These are phyloP conservation scores for Colletotrichum sansevieriae DNA, from an alignment of 2,329 filamentous ascomycete genomes.

Conservation along the genomic window DNA sequence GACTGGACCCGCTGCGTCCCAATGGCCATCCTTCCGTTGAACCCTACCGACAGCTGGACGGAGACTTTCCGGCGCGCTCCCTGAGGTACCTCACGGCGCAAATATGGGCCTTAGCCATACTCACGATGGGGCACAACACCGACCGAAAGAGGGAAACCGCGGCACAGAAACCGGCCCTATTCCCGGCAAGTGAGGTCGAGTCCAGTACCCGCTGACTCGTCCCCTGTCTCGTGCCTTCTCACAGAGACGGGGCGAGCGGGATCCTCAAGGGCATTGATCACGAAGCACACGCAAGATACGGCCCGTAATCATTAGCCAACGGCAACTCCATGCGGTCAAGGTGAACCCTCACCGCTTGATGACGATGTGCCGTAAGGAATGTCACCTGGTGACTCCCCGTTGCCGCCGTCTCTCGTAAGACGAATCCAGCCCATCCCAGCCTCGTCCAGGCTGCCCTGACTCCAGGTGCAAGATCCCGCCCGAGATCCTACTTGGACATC, in stretches of 20 bases:
- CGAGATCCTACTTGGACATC: conserved; percentile 18
- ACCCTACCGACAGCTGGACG: conserved; percentile 34
- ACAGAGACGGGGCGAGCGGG: conserved; percentile 23
- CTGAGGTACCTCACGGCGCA: conserved; percentile 12
- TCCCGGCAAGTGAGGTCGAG: conserved; percentile 13
- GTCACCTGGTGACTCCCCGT: conserved; percentile 32
- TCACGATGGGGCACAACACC: conserved; percentile 28
- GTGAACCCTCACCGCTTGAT: conserved; percentile 40
- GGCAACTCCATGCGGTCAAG: conserved; percentile 32
- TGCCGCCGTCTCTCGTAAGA: conserved; percentile 28
- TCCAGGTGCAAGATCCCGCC: conserved; percentile 13
- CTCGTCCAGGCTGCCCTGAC: conserved; percentile 21
- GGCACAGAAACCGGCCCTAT: conserved; percentile 33
- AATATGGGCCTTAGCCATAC: conserved; percentile 5
- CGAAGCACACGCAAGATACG: conserved; percentile 33
- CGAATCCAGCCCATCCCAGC: conserved; percentile 23
- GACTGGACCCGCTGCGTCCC: conserved; percentile 19
- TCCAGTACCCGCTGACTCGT: conserved; percentile 33
- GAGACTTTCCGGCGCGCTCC: conserved; percentile 34
- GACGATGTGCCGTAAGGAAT: conserved; percentile 32
- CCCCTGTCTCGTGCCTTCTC: conserved; percentile 28
- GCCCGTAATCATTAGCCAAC: conserved; percentile 40
- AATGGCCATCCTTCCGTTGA: conserved; percentile 29
- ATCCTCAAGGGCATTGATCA: conserved; percentile 12
- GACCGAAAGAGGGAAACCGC: conserved; percentile 23